phyloP scores from a whole-genome alignment of 192 early-diverging fungal genomes.

The Neocallimastix lanati region DNA sequence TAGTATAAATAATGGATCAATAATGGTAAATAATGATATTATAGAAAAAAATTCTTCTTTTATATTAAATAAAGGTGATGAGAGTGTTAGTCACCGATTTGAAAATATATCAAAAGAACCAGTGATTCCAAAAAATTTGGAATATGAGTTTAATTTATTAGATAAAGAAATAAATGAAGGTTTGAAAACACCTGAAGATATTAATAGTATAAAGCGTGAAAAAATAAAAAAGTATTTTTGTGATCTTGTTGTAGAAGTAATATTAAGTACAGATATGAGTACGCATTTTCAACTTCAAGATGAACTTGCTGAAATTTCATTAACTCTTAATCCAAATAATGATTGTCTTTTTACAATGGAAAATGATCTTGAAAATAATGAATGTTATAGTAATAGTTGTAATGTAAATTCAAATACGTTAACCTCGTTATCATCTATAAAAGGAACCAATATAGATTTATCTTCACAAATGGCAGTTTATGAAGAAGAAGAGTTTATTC shows the following conservation, averaged over 20 bases:
- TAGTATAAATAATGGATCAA: too few relatives aligned
- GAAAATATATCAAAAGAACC: not conserved
- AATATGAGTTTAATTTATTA: constrained; percentile 5
- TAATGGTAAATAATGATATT: too few relatives aligned
- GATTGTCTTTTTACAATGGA: not conserved
- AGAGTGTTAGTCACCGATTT: not conserved
- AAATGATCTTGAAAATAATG: not conserved
- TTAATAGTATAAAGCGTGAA: constrained; percentile 11
- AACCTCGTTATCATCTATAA: not conserved
- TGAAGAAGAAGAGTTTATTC: not conserved
- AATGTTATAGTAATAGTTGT: not conserved
- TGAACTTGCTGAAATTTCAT: constrained; percentile 11
- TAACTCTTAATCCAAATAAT: constrained; percentile 1
- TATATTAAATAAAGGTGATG: not conserved
- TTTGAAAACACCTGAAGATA: constrained; percentile 17
- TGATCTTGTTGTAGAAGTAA: constrained; percentile 34
- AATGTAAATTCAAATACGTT: not conserved
- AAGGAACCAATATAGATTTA: not conserved
- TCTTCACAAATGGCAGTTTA: not conserved
- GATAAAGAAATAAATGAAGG: constrained; percentile 23
- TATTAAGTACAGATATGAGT: constrained; percentile 82
- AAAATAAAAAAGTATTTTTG: not conserved
- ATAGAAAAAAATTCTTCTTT: too few relatives aligned
- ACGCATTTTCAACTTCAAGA: constrained; percentile 59
- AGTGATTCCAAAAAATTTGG: not conserved